Evolutionary conservation across 164 flowering plant genomes (phyloP).

Genomic region (Echeveria elegans): DNA sequence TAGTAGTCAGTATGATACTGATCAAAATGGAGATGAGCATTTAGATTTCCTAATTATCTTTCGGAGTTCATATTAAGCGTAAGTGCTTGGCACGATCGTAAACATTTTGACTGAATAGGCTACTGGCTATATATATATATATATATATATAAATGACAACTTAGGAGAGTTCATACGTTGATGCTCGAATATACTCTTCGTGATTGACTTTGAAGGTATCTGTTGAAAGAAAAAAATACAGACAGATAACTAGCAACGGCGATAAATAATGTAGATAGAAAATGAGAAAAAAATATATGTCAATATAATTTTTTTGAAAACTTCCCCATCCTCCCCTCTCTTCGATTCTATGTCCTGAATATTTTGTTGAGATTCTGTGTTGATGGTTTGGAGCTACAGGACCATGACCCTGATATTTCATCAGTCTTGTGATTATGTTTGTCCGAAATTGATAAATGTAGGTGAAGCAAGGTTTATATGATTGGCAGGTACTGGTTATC

Average conservation of each 20-base stretch:
- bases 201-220: neutral
- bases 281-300: neutral
- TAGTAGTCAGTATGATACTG: neutral
- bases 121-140: no score
- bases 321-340: neutral
- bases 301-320: no score
- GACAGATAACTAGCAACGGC: neutral
- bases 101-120: neutral
- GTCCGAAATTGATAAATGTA: no score
- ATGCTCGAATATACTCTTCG: neutral
- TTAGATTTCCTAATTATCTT: neutral
- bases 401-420: no score
- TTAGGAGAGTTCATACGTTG: neutral
- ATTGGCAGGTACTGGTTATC: no score
- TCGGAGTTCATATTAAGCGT: neutral
- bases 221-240: neutral
- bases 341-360: no score
- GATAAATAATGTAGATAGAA: neutral
- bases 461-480: no score
- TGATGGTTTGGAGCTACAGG: no score
- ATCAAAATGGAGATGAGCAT: neutral
- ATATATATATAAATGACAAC: neutral
- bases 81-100: neutral
- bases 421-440: no score
- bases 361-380: no score